Conservation (phyloP, 768 basidiomycete genomes). For the Russula sp. region DNA sequence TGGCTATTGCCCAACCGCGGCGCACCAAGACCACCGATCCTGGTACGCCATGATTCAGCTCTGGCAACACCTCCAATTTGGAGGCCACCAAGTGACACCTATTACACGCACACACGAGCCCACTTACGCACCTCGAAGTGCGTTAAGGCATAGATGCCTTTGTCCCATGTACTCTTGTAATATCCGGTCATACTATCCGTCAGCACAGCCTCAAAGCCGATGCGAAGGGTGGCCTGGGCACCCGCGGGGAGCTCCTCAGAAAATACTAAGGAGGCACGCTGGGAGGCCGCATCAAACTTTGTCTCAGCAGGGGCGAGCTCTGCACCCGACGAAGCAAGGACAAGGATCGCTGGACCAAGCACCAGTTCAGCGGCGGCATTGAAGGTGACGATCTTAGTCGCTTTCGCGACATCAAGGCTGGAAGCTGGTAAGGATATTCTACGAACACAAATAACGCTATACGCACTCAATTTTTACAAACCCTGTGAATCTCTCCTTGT, state of each 20-base stretch:
- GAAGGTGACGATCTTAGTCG: conserved; percentile 57
- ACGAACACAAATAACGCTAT: neutral
- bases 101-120: neutral
- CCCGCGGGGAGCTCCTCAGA: conserved; percentile 52
- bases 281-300: conserved; percentile 51
- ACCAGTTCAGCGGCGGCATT: conserved; percentile 53
- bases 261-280: conserved; percentile 62
- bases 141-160: conserved; percentile 71
- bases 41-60: neutral
- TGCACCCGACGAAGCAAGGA: conserved; percentile 47
- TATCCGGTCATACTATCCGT: conserved; percentile 76
- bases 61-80: neutral
- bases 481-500: conserved; percentile 69
- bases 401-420: conserved; percentile 58
- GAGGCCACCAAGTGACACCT: neutral
- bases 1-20: neutral
- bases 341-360: conserved; percentile 50
- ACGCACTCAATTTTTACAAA: conserved; percentile 64
- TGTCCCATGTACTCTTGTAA: conserved; percentile 66
- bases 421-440: neutral
- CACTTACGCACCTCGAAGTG: conserved; percentile 66
- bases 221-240: conserved; percentile 61
- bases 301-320: conserved; percentile 39
- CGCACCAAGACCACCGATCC: neutral
- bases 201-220: conserved; percentile 64